These are phyloP conservation scores for Calonectria henricotiae DNA, from an alignment of 2,329 filamentous ascomycete species.

Conservation along the genomic window DNA sequence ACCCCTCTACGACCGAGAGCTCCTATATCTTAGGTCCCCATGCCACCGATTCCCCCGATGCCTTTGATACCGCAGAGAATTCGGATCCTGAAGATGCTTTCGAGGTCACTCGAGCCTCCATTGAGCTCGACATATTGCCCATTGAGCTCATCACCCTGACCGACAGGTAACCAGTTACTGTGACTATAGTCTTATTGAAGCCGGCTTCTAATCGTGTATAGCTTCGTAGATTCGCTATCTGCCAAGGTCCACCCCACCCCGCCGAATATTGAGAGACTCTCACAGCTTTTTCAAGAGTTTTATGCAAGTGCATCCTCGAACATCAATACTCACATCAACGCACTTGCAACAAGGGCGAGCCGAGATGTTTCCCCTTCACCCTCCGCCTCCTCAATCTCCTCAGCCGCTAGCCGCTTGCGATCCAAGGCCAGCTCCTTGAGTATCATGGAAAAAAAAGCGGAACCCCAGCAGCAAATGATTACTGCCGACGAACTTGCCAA, in stretches of 20 bases:
- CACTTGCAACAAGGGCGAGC: conserved; percentile 82
- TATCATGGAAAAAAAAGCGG: conserved; percentile 68
- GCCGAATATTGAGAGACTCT: conserved; percentile 85
- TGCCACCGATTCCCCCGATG: conserved; percentile 59
- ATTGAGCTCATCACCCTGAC: conserved; percentile 93
- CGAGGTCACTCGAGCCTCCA: conserved; percentile 70
- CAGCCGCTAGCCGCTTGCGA: conserved; percentile 71
- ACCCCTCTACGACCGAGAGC: conserved; percentile 56
- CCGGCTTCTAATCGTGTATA: conserved; percentile 57
- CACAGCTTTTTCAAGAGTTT: conserved; percentile 94
- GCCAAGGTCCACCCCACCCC: conserved; percentile 90
- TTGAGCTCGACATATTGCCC: conserved; percentile 90
- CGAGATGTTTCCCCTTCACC: conserved; percentile 75
- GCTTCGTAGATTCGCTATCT: conserved; percentile 91
- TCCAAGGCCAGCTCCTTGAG: conserved; percentile 71
- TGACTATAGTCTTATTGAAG: conserved; percentile 3
- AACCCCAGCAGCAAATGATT: conserved; percentile 85
- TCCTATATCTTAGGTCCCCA: conserved; percentile 22
- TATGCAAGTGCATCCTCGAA: conserved; percentile 86
- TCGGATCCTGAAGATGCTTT: conserved; percentile 64
- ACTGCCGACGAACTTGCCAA: conserved; percentile 88
- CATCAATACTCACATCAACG: conserved; percentile 89
- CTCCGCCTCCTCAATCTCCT: conserved; percentile 70
- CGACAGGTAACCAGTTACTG: conserved; percentile 77
- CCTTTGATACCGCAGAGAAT: conserved; percentile 66